phyloP scores from a whole-genome alignment of 495 filamentous ascomycete species.

The Aspergillus ellipticus region DNA sequence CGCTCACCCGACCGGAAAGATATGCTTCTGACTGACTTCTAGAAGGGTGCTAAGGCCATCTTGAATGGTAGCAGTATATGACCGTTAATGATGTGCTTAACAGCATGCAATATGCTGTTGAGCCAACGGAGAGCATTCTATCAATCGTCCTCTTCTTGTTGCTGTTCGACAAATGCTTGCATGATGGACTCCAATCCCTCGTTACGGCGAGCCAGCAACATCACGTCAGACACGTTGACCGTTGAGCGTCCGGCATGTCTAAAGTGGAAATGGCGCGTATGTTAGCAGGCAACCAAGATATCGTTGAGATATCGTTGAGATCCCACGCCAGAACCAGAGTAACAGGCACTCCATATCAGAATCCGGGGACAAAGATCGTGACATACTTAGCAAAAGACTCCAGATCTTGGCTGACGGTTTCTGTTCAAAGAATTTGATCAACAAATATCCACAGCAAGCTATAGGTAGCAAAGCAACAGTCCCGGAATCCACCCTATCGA shows the following conservation, averaged over 20 bases:
- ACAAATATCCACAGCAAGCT: not conserved
- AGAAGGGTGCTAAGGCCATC: not conserved
- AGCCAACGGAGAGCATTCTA: not conserved
- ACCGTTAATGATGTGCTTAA: not conserved
- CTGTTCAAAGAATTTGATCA: conserved; percentile 33
- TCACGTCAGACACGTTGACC: conserved; percentile 79
- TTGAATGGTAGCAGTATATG: not conserved
- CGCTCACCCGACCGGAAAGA: not conserved
- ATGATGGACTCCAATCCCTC: conserved; percentile 75
- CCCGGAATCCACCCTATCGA: not conserved
- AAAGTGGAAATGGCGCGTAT: conserved; percentile 11
- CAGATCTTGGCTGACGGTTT: conserved; percentile 70
- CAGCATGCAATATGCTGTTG: not conserved
- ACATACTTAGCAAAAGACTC: conserved; percentile 73
- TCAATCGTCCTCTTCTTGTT: conserved; percentile 28
- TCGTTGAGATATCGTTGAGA: not conserved
- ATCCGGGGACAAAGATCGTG: not conserved
- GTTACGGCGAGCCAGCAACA: conserved; percentile 82
- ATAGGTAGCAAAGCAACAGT: not conserved
- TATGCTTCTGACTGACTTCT: not conserved
- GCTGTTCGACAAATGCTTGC: conserved; percentile 60
- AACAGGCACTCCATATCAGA: not conserved
- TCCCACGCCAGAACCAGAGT: too few species aligned
- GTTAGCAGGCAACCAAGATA: conserved; percentile 2
- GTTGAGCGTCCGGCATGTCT: conserved; percentile 81